Evolutionary conservation across 768 basidiomycete genomes (phyloP).

Genomic region (Russula sp.): DNA sequence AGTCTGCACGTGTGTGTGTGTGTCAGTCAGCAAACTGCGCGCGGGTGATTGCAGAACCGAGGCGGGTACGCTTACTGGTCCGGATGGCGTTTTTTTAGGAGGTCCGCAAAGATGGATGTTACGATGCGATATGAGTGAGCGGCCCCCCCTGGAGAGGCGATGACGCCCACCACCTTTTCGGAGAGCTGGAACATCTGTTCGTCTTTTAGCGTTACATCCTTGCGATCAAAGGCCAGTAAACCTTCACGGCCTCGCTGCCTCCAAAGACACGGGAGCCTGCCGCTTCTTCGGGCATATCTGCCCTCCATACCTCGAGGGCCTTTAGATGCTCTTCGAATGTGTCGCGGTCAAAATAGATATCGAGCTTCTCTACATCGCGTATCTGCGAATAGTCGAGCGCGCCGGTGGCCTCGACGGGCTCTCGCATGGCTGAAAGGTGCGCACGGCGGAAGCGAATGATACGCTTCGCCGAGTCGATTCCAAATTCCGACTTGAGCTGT

Average conservation of each 20-base stretch:
- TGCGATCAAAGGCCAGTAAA: conserved; percentile 12
- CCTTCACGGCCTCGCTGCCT: conserved; percentile 33
- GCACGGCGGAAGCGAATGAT: conserved; percentile 57
- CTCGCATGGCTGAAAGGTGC: conserved; percentile 46
- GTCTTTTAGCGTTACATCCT: neutral
- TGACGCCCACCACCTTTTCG: conserved; percentile 41
- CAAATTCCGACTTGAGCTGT: conserved; percentile 41
- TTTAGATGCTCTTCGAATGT: conserved; percentile 41
- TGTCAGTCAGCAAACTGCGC: too few relatives aligned
- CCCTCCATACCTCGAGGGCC: conserved; percentile 40
- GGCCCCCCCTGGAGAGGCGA: conserved; percentile 52
- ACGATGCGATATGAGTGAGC: conserved; percentile 67
- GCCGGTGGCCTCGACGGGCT: conserved; percentile 48
- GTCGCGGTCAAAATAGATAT: conserved; percentile 44
- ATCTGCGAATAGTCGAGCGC: conserved; percentile 50
- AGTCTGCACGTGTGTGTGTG: conserved; percentile 38
- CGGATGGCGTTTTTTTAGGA: conserved; percentile 43
- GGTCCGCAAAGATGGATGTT: conserved; percentile 49
- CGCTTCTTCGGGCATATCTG: conserved; percentile 48
- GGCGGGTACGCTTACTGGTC: conserved; percentile 36
- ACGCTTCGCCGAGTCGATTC: conserved; percentile 41
- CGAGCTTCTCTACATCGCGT: conserved; percentile 51
- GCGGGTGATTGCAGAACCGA: neutral
- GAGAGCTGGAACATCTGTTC: conserved; percentile 47
- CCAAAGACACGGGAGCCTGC: conserved; percentile 28